These are phyloP conservation scores for Phytophthora fragariaefolia DNA, from an alignment of 352 stramenopile genomes.

Conservation along the genomic window DNA sequence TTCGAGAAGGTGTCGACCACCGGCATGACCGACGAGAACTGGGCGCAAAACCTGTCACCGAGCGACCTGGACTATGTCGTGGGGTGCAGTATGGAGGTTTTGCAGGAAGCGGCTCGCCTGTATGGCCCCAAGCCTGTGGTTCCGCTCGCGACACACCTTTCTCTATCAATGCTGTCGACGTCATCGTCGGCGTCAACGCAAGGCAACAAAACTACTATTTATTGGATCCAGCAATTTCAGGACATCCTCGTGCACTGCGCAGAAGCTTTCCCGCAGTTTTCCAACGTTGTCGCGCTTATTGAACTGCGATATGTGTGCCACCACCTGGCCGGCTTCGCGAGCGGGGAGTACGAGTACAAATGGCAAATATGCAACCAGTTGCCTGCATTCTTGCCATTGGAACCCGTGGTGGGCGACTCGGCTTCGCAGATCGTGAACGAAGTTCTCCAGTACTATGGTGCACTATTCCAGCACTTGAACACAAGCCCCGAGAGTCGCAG, in stretches of 20 bases:
- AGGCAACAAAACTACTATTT: slow-evolving; percentile 62
- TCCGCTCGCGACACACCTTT: slow-evolving; percentile 41
- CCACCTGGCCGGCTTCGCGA: slow-evolving; percentile 72
- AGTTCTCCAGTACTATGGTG: slow-evolving; percentile 78
- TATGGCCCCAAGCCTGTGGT: slow-evolving; percentile 62
- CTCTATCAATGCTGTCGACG: slow-evolving; percentile 44
- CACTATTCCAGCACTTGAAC: slow-evolving; percentile 68
- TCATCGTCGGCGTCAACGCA: slow-evolving; percentile 49
- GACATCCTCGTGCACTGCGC: slow-evolving; percentile 69
- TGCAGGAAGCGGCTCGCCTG: slow-evolving; percentile 77
- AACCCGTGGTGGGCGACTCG: slow-evolving; percentile 61
- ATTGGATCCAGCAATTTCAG: slow-evolving; percentile 86
- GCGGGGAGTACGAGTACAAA: slow-evolving; percentile 62
- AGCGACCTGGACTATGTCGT: slow-evolving; percentile 64
- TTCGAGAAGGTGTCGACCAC: slow-evolving; percentile 85
- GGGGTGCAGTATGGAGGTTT: slow-evolving; percentile 68
- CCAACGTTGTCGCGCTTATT: slow-evolving; percentile 69
- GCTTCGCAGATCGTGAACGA: slow-evolving; percentile 76
- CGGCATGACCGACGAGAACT: slow-evolving; percentile 68
- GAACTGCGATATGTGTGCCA: slow-evolving; percentile 87
- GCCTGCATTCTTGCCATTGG: slow-evolving; percentile 45
- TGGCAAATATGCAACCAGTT: slow-evolving; percentile 84
- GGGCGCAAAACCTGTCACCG: slow-evolving; percentile 46
- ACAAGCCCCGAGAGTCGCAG: slow-evolving; percentile 57
- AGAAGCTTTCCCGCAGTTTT: slow-evolving; percentile 73